Percentiles rank a stretch among this genome's conserved stretches.
Evolutionary conservation across 768 basidiomycete genomes (phyloP).

Genomic region (Suillus ampliporus): DNA sequence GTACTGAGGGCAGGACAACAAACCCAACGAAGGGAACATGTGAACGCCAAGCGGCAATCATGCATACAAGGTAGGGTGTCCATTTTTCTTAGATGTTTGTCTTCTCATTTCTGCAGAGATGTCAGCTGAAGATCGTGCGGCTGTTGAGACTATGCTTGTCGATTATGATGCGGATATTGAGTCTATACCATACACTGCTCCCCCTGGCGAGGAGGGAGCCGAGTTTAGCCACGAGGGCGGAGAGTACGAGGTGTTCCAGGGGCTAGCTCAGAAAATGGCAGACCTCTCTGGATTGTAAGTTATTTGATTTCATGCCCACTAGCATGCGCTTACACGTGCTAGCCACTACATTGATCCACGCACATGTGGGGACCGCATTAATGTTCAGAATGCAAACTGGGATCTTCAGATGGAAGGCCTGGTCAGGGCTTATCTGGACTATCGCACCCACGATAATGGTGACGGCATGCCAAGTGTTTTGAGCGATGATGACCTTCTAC

Average conservation of each 20-base stretch:
- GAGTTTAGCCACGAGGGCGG: constrained; percentile 11
- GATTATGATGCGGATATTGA: background rate
- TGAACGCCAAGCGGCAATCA: background rate
- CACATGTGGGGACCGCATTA: background rate
- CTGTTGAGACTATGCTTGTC: background rate
- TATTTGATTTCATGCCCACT: too few relatives aligned
- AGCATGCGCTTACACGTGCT: background rate
- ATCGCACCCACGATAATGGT: background rate
- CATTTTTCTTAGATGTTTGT: too few relatives aligned
- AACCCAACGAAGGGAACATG: background rate
- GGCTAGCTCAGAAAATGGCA: constrained; percentile 6
- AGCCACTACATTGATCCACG: constrained; percentile 8
- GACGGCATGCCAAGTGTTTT: constrained; percentile 6
- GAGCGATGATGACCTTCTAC: background rate
- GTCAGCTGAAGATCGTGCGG: background rate
- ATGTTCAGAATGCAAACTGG: constrained; percentile 5
- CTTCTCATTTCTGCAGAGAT: background rate
- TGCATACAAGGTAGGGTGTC: background rate
- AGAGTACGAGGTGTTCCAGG: constrained; percentile 5
- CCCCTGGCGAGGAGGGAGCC: constrained; percentile 10
- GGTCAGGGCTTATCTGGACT: background rate
- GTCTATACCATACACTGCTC: background rate
- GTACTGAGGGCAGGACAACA: background rate
- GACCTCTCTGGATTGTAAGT: constrained; percentile 6
- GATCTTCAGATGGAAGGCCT: constrained; percentile 3